Conservation (phyloP, 169 alveolate species). For the Plasmodium coatneyi region DNA sequence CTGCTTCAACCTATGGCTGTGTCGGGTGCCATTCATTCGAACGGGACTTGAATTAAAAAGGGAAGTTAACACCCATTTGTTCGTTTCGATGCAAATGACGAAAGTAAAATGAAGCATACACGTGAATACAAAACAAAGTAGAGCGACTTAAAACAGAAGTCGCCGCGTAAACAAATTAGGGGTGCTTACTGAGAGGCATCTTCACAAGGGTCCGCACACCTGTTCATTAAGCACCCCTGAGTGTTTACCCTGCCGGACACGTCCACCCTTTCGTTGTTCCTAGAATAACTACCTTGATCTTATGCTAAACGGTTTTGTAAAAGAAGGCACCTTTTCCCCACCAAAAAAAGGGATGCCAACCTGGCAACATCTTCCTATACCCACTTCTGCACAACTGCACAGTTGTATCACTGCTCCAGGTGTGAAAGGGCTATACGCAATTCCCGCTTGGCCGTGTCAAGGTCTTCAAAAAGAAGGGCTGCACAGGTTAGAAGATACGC, state of each 20-base stretch:
- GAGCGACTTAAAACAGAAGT: not conserved
- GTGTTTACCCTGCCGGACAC: not conserved
- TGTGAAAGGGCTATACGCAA: constrained; percentile 32
- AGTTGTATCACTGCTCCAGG: constrained; percentile 8
- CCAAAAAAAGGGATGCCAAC: not conserved
- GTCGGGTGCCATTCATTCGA: not conserved
- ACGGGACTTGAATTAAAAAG: not conserved
- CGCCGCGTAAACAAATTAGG: not conserved
- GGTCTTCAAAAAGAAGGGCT: constrained; percentile 73
- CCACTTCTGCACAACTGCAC: not conserved
- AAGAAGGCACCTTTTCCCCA: not conserved
- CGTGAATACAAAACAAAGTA: not conserved
- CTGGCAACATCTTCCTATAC: not conserved
- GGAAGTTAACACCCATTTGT: not conserved
- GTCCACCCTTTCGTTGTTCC: not conserved
- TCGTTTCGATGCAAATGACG: not conserved
- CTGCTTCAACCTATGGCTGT: not conserved
- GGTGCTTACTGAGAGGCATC: not conserved
- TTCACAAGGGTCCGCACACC: not conserved
- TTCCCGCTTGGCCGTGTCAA: constrained; percentile 46
- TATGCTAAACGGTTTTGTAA: not conserved
- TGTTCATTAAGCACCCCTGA: not conserved
- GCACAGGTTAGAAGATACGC: not conserved
- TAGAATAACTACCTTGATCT: not conserved
- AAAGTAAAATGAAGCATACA: not conserved